Conservation (phyloP, 768 basidiomycete genomes). For the Podaxis sp. region DNA sequence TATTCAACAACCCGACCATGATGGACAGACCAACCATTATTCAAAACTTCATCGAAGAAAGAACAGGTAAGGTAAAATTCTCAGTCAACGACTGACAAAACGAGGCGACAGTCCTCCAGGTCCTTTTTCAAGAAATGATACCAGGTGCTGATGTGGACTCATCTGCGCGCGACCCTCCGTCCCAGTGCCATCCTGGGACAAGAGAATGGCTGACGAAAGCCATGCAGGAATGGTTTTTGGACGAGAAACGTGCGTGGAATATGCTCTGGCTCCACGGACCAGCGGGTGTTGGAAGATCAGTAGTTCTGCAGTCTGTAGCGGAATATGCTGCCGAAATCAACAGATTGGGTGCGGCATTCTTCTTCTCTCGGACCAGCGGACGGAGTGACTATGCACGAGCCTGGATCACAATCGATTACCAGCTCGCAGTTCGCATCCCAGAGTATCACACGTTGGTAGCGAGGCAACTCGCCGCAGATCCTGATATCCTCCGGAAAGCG, state of each 20-base stretch:
- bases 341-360: not conserved
- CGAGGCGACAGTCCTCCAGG: not conserved
- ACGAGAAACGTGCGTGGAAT: not conserved
- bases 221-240: slow-evolving; percentile 1
- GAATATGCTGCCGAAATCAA: not conserved
- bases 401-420: not conserved
- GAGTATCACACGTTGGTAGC: not conserved
- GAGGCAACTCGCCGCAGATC: not conserved
- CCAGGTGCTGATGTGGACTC: not conserved
- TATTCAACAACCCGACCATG: not conserved
- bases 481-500: not conserved
- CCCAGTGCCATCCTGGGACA: slow-evolving; percentile 10
- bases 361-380: not conserved
- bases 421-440: not conserved
- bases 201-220: not conserved
- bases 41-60: not conserved
- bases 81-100: not conserved
- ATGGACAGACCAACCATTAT: not conserved
- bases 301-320: not conserved
- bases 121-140: not conserved
- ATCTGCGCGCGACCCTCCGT: not conserved
- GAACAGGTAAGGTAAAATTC: not conserved
- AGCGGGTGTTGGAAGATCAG: not conserved
- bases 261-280: not conserved
- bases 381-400: not conserved